Percentiles rank a stretch among this genome's conserved stretches.
Conservation (phyloP, 2,329 filamentous ascomycete genomes). For the Xenoacremonium recifei region DNA sequence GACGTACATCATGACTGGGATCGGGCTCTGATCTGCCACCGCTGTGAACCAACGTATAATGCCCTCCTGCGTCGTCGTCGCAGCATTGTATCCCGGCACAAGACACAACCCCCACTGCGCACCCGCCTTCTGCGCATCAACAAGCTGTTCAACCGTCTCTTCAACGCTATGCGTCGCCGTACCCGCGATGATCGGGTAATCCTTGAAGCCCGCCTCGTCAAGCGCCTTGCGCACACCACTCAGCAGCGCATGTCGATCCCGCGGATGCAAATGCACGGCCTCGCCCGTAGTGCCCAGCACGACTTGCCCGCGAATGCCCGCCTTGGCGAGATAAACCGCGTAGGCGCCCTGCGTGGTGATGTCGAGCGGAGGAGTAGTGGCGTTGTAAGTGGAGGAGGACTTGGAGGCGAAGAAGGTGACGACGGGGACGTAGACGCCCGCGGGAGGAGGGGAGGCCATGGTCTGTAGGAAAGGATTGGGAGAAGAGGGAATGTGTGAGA, state of each 20-base stretch:
- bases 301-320: slow-evolving; percentile 60
- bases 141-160: slow-evolving; percentile 57
- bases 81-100: slow-evolving; percentile 60
- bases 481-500: background rate
- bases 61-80: slow-evolving; percentile 52
- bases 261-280: slow-evolving; percentile 58
- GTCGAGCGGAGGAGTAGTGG: slow-evolving; percentile 52
- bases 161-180: slow-evolving; percentile 61
- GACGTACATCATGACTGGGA: slow-evolving; percentile 59
- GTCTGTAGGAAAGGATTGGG: background rate
- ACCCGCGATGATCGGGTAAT: slow-evolving; percentile 61
- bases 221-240: slow-evolving; percentile 55
- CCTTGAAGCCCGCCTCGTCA: slow-evolving; percentile 51
- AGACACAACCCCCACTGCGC: slow-evolving; percentile 60
- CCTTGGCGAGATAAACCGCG: slow-evolving; percentile 57
- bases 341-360: slow-evolving; percentile 57
- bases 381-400: slow-evolving; percentile 39
- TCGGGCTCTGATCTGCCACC: slow-evolving; percentile 55
- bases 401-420: slow-evolving; percentile 61
- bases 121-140: slow-evolving; percentile 54
- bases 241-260: slow-evolving; percentile 56
- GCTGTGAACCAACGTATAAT: slow-evolving; percentile 57
- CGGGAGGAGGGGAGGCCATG: slow-evolving; percentile 41
- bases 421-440: slow-evolving; percentile 58
- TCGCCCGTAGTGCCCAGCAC: slow-evolving; percentile 65